Base-by-base conservation (phyloP, 441 rosid species). In the Erysimum cheiri region DNA sequence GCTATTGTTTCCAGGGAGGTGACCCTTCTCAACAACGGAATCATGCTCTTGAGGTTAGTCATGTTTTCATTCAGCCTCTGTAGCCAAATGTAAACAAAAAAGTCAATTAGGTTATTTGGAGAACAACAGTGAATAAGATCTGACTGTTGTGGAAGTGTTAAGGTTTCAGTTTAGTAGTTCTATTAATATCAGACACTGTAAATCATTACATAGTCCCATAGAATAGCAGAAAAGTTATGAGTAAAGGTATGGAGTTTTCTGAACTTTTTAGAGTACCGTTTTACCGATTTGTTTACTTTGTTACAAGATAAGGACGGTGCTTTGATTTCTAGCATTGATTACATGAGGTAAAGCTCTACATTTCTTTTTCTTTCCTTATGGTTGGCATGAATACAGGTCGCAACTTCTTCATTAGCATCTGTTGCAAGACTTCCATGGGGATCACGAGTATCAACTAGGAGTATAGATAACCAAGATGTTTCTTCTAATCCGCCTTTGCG, bases 381-480 rank as follows among this genome's bases (percentile, higher is more conserved):
- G 35, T 40, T 40, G 54, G 35, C 48, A 69, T 65, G 32, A 35
- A 67, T 70, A 79, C 58, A 68, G 89, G 84, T 77, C 3, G 84
- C 86, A 36, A 89, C 92, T 17, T 91, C 96, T 71, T 86, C 86
- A 24, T 67, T 91, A 33, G 87, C 92, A 57, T 83, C 91, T 60
- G 71, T 84, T 46, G 86, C 89, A 19, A 84, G 93, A 75, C 57
- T 85, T 75, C 96, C 92, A 19, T 89, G 96, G 96, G 96, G 96
- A 77, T 89, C 96, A 59, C 76, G 75, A 74, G 80, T 88, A 22
- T 31, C 83, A 56, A 19, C 77, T 8, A 60, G 52, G 61, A 71
- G 59, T 15, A 36, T 54, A 29, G 12, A 65, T 32, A 71, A 61
- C 59, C 76, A 71, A 35, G 81, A 69, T 62, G 47, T 55, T 15